These are phyloP conservation scores for Elaeis guineensis DNA, from an alignment of 176 grass and related monocot genomes.

Conservation along the genomic window DNA sequence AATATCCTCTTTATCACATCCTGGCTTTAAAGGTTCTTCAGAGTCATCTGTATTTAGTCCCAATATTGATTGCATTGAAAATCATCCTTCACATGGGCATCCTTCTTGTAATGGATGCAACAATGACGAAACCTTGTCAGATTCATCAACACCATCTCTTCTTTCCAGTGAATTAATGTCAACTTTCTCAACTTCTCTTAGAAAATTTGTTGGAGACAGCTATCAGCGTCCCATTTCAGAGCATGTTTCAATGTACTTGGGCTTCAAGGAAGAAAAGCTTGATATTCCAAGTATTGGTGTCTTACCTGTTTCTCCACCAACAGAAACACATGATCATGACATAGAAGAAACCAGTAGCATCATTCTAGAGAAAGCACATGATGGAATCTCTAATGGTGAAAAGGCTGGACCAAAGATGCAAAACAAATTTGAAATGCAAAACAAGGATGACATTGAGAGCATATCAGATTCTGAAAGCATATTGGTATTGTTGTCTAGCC, in stretches of 20 bases:
- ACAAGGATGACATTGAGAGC: slow-evolving; percentile 8
- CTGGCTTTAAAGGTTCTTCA: too few relatives aligned
- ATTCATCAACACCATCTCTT: neutral
- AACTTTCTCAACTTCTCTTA: slow-evolving; percentile 1
- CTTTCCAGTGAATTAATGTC: neutral
- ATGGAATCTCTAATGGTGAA: neutral
- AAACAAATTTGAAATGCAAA: neutral
- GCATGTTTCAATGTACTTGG: neutral
- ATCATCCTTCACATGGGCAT: neutral
- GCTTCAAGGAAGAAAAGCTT: neutral
- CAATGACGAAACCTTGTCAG: neutral
- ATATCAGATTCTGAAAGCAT: slow-evolving; percentile 66
- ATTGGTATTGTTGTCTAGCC: slow-evolving; percentile 70
- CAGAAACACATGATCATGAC: neutral
- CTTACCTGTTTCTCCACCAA: neutral
- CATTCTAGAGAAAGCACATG: slow-evolving; percentile 3
- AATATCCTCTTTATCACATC: too few relatives aligned
- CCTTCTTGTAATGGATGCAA: neutral
- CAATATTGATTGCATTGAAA: neutral
- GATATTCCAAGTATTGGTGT: neutral
- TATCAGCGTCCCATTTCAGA: neutral
- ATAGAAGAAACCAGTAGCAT: neutral
- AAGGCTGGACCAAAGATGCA: neutral
- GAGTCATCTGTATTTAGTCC: too few relatives aligned
- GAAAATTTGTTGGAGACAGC: neutral